Evolutionary conservation across 257 asterid genomes (phyloP), one percentile per base, ranked within the genome.

Genomic region (Thymus quinquecostatus): DNA sequence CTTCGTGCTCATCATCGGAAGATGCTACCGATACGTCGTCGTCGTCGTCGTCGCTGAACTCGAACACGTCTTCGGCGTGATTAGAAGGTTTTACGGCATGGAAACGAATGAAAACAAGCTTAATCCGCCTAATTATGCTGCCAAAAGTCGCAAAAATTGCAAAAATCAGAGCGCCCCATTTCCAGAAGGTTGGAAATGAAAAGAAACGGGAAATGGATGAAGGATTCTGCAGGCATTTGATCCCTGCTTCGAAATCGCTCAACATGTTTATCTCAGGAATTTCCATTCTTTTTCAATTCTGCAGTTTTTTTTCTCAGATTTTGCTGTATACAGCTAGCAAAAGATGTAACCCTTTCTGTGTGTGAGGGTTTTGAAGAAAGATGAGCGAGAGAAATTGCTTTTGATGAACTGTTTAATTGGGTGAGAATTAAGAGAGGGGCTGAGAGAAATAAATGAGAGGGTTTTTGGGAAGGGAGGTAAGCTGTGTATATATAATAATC

Each of bases 91-190:
- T 83, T 1, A 86, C 73, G 1, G 78, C 47, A 5, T 80, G 93
- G 3, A 89, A 74, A 3, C 68, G 85, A 38, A 92, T 73, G 68
- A 88, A 72, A 27, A 85, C 45, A 2, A 87, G 81, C 76, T 88
- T 92, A 32, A 85, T 59, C 67, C 87, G 77, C 61, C 49, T 85
- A 55, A 91, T 54, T 73, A 89, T 30, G 74, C 95, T 74, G 79
- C 89, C 80, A 66, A 89, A 87, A 12, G 97, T 81, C 0, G 97
- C 97, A 1, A 84, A 66, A 28, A 95, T 59, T 0, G 96, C 96
- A 2, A 95, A 76, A 76, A 92, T 68, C 9, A 95, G 43, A 10
- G 99, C 99, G 5, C 96, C 94, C 96, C 95, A 95, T 80, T 89
- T 92, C 96, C 96, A 95, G 66, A 89, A 84, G 48, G 77, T 77